Conservation (phyloP, 306 rosid species). For the Inga oerstediana region DNA sequence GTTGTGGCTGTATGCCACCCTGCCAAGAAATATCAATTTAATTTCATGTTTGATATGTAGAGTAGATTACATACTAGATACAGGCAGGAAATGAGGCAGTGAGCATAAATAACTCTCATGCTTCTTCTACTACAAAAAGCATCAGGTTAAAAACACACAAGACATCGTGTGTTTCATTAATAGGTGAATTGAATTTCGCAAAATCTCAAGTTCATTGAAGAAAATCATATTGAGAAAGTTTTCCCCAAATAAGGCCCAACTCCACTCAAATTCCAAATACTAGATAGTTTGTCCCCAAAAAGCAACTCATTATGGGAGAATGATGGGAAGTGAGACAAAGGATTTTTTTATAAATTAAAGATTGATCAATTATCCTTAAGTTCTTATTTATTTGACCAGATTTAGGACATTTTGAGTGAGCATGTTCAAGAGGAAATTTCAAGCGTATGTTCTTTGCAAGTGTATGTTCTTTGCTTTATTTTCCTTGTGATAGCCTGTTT, state of each 20-base stretch:
- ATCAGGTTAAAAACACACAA: too few relatives aligned
- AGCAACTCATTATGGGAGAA: too few relatives aligned
- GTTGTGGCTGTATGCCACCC: slow-evolving; percentile 26
- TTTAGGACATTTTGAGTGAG: not conserved
- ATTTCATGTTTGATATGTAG: not conserved
- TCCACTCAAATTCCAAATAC: too few relatives aligned
- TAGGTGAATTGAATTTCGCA: not conserved
- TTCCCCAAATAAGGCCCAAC: too few relatives aligned
- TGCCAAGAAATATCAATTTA: slow-evolving; percentile 15
- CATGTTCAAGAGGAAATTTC: not conserved
- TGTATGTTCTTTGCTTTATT: too few relatives aligned
- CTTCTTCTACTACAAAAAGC: too few relatives aligned
- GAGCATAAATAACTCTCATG: too few relatives aligned
- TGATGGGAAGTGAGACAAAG: too few relatives aligned
- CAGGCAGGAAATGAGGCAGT: too few relatives aligned
- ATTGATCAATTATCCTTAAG: not conserved
- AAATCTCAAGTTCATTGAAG: not conserved
- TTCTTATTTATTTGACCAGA: not conserved
- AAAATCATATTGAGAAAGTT: not conserved
- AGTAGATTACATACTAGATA: not conserved
- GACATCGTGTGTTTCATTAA: not conserved
- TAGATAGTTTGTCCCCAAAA: too few relatives aligned
- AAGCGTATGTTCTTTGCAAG: too few relatives aligned
- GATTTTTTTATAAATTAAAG: not conserved
- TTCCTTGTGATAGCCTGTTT: too few relatives aligned